A percentile compares a stretch with the other conserved stretches of the same genome.
phyloP scores from a whole-genome alignment of 768 basidiomycete genomes.

The Russula olivacea region DNA sequence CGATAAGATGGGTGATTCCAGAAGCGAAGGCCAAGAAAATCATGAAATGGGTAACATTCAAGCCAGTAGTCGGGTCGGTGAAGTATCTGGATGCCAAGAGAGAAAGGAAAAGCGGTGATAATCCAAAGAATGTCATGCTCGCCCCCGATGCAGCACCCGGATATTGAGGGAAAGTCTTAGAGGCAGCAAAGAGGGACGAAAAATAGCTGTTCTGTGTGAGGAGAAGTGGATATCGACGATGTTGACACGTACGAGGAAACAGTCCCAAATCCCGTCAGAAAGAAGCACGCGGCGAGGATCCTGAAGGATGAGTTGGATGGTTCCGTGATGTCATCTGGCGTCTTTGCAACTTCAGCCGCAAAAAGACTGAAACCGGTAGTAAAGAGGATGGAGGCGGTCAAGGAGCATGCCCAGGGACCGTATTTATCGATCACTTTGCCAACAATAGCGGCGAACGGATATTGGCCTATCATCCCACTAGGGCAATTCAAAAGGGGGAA shows the following conservation, averaged over 20 bases:
- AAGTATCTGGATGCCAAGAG: conserved; percentile 58
- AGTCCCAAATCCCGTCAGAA: conserved; percentile 59
- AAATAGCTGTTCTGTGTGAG: conserved; percentile 41
- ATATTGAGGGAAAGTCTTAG: conserved; percentile 59
- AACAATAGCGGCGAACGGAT: conserved; percentile 64
- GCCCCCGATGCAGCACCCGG: conserved; percentile 61
- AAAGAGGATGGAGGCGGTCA: conserved; percentile 55
- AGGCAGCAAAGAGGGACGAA: conserved; percentile 68
- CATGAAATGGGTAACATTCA: conserved; percentile 46
- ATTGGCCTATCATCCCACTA: conserved; percentile 81
- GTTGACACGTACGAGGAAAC: conserved; percentile 60
- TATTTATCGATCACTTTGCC: conserved; percentile 62
- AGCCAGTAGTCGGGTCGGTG: conserved; percentile 40
- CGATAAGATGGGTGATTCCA: conserved; percentile 48
- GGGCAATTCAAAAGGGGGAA: not conserved
- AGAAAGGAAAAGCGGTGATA: conserved; percentile 73
- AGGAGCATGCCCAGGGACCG: conserved; percentile 64
- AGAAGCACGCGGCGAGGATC: conserved; percentile 51
- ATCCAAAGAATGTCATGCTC: conserved; percentile 70
- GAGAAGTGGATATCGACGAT: not conserved
- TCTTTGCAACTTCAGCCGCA: conserved; percentile 48
- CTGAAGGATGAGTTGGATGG: conserved; percentile 44
- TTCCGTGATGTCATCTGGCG: conserved; percentile 36
- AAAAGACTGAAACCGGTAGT: conserved; percentile 56
- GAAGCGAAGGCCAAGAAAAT: conserved; percentile 51